Conservation (phyloP, 768 basidiomycete genomes). For the Amanita subjunquillea region DNA sequence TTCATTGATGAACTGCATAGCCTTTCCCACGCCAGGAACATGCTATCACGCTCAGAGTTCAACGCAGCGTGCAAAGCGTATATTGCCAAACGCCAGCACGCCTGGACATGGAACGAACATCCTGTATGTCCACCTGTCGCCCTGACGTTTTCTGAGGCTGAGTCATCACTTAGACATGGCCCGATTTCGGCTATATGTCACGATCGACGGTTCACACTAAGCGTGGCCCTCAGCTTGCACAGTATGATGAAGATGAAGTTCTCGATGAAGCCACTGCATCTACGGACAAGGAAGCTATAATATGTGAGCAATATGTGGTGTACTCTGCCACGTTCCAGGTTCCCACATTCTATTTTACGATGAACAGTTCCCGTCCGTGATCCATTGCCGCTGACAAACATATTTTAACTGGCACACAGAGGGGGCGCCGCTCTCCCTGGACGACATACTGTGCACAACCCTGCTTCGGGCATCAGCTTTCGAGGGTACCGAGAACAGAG, state of each 20-base stretch:
- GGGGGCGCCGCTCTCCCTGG: slow-evolving; percentile 51
- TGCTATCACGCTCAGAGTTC: slow-evolving; percentile 52
- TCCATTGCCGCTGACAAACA: slow-evolving; percentile 1
- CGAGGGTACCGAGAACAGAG: slow-evolving; percentile 31
- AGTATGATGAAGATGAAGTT: slow-evolving; percentile 23
- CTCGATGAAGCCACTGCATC: slow-evolving; percentile 19
- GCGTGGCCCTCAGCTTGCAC: slow-evolving; percentile 4
- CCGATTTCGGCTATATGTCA: slow-evolving; percentile 37
- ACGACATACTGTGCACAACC: slow-evolving; percentile 42
- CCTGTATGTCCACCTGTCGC: slow-evolving; percentile 27
- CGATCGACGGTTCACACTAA: slow-evolving; percentile 19
- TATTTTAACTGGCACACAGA: slow-evolving; percentile 27
- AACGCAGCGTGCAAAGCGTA: slow-evolving; percentile 44
- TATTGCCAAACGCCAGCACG: slow-evolving; percentile 16
- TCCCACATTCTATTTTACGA: slow-evolving; percentile 75
- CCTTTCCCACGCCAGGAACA: slow-evolving; percentile 31
- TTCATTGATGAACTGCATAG: slow-evolving; percentile 42
- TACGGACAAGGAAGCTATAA: slow-evolving; percentile 22
- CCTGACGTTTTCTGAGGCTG: background rate
- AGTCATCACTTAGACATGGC: slow-evolving; percentile 18
- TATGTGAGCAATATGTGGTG: slow-evolving; percentile 56
- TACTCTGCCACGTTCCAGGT: slow-evolving; percentile 75
- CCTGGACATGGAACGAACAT: slow-evolving; percentile 58
- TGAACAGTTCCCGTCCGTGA: slow-evolving; percentile 58
- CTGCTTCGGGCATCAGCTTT: slow-evolving; percentile 46